These are phyloP conservation scores for Boechera stricta DNA, from an alignment of 345 rosid genomes.

Conservation along the genomic window DNA sequence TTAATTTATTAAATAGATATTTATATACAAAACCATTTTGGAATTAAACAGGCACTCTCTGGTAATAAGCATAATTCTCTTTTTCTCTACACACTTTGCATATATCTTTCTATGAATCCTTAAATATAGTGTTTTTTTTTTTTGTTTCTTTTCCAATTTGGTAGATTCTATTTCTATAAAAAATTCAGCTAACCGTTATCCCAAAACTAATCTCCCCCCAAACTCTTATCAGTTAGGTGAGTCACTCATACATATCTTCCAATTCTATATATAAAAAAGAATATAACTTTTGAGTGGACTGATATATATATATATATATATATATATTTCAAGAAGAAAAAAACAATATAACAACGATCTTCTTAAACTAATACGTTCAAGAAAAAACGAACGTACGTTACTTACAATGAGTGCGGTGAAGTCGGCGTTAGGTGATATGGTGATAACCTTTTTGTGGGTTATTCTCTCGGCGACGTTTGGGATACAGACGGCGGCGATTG, in stretches of 20 bases:
- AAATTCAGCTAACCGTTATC: background rate
- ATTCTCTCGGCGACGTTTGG: constrained; percentile 70
- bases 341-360: constrained; percentile 16
- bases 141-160: background rate
- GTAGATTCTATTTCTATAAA: background rate
- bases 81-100: background rate
- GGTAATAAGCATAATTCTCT: background rate
- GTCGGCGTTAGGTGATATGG: constrained; percentile 67
- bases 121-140: background rate
- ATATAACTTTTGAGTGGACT: constrained; percentile 2
- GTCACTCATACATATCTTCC: constrained; percentile 40
- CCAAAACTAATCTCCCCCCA: background rate
- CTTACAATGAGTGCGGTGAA: constrained; percentile 64
- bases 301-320: background rate
- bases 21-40: background rate
- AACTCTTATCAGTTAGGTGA: constrained; percentile 37
- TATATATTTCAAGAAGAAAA: background rate
- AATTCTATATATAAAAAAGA: background rate
- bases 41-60: background rate
- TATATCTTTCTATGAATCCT: background rate
- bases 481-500: constrained; percentile 58
- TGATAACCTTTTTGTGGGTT: constrained; percentile 77
- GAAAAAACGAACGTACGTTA: background rate
- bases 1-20: too few relatives aligned
- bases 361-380: constrained; percentile 16